Base-by-base conservation (phyloP, 305 asterid species). In the Ajuga reptans region DNA sequence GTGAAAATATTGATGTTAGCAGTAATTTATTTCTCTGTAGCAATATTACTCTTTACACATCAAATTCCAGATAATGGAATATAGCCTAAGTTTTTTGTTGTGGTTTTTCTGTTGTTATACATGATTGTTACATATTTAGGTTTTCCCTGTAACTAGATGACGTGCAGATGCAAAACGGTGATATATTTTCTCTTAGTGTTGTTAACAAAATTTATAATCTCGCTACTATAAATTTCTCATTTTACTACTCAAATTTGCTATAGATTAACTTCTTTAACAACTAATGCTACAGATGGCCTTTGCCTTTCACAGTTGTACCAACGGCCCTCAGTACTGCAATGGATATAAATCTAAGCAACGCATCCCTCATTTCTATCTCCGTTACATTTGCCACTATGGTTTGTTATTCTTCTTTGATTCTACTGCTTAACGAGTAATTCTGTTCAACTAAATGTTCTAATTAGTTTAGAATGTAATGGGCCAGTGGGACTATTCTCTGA, bases 351-450 rank as follows among this genome's bases (percentile, higher is more conserved):
- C 85, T 94, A 83, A 94, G 98, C 95, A 94, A 94, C 61, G 98
- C 83, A 36, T 94, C 99, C 74, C 86, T 94, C 65, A 96, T 94
- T 83, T 94, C 90, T 85, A 88, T 94, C 83, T 85, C 99, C 52
- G 99, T 94, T 74, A 94, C 99, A 72, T 94, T 91, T 76, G 97
- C 98, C 79, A 94, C 99, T 24, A 94, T 94, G 99, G 99, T 94
- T 69, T 55, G 95, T 91, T 70, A 43, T 73, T 72, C 71, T 78
- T 84, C 62, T 73, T 31, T 29, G 34, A 29, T 24, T 34, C 55
- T 53, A 15, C 73, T 72, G 24, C 29, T 39, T 46, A 45, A 17
- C 56, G n/a, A 69, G 66, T 9, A 56, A 14, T 49, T 24, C 56
- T 55, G 46, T 68, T 49, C 18, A 46, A 55, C 21, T 72, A 39